A percentile compares a stretch with the other conserved stretches of the same genome.
Conservation (phyloP, 1,284 basidiomycete species). For the Porogramme epimiltina region DNA sequence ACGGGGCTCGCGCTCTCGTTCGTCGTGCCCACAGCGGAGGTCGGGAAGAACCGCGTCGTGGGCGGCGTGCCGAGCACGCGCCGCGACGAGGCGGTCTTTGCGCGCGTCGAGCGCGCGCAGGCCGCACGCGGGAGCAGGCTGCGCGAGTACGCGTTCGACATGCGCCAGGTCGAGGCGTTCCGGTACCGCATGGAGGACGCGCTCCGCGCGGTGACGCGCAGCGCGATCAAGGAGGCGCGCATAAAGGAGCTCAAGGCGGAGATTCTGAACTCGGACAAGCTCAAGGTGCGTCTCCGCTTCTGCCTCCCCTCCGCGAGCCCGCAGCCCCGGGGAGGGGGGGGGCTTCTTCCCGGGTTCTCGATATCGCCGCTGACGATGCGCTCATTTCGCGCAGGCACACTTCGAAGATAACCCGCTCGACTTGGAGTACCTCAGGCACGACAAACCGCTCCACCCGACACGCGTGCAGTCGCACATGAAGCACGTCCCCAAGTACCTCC, state of each 20-base stretch:
- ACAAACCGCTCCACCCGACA: constrained; percentile 89
- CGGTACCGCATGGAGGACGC: constrained; percentile 98
- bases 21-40: constrained; percentile 76
- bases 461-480: constrained; percentile 93
- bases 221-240: constrained; percentile 87
- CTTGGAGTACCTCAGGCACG: constrained; percentile 91
- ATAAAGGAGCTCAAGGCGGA: constrained; percentile 95
- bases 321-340: too few relatives aligned
- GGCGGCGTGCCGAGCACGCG: constrained; percentile 68
- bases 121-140: constrained; percentile 74
- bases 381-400: constrained; percentile 67
- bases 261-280: constrained; percentile 92
- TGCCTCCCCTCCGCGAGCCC: neutral
- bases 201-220: constrained; percentile 84
- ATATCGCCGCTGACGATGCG: neutral
- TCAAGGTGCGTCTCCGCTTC: constrained; percentile 73
- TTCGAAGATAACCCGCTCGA: constrained; percentile 98
- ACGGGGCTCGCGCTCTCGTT: constrained; percentile 94
- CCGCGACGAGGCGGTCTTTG: constrained; percentile 80
- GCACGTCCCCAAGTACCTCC: constrained; percentile 91
- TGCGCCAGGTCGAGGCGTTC: constrained; percentile 97
- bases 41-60: constrained; percentile 79
- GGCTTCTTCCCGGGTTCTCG: neutral
- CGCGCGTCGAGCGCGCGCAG: constrained; percentile 76
- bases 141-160: constrained; percentile 92